Evolutionary conservation across 164 flowering plant species (phyloP).

Genomic region (Berberis thunbergii): DNA sequence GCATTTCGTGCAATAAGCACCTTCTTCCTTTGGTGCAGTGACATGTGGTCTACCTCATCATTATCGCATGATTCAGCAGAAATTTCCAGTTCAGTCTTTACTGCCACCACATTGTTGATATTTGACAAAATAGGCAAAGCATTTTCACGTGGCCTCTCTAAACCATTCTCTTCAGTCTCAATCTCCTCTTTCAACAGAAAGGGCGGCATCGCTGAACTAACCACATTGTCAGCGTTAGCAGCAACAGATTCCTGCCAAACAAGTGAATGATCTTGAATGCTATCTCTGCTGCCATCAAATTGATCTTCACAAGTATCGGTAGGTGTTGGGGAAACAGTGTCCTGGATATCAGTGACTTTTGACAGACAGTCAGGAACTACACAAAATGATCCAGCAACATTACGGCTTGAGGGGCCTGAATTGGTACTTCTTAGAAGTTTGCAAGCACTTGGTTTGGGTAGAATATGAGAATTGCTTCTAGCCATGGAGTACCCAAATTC

Average conservation of each 20-base stretch:
- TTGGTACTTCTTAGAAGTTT: neutral
- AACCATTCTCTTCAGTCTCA: constrained; percentile 28
- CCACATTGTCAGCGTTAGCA: constrained; percentile 3
- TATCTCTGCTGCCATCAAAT: constrained; percentile 1
- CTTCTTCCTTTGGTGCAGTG: constrained; percentile 46
- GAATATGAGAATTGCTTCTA: neutral
- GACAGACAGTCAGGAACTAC: neutral
- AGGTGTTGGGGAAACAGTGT: constrained; percentile 5
- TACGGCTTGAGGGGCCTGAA: constrained; percentile 3
- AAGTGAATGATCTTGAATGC: constrained; percentile 6
- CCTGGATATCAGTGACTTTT: neutral
- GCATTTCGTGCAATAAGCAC: constrained; percentile 19
- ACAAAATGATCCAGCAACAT: constrained; percentile 8
- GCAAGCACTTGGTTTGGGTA: constrained; percentile 7
- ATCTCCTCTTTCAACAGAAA: constrained; percentile 31
- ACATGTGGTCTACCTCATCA: constrained; percentile 44
- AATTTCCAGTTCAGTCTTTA: constrained; percentile 33
- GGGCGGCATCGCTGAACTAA: constrained; percentile 11
- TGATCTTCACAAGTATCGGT: constrained; percentile 3
- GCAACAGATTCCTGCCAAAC: constrained; percentile 4
- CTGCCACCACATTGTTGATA: constrained; percentile 1
- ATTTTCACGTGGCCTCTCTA: constrained; percentile 5
- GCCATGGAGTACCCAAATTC: constrained; percentile 2
- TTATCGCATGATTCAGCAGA: constrained; percentile 24
- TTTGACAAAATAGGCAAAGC: constrained; percentile 6